These are phyloP conservation scores for Xylaria sp. DNA, from an alignment of 2,329 filamentous ascomycete genomes.

Conservation along the genomic window DNA sequence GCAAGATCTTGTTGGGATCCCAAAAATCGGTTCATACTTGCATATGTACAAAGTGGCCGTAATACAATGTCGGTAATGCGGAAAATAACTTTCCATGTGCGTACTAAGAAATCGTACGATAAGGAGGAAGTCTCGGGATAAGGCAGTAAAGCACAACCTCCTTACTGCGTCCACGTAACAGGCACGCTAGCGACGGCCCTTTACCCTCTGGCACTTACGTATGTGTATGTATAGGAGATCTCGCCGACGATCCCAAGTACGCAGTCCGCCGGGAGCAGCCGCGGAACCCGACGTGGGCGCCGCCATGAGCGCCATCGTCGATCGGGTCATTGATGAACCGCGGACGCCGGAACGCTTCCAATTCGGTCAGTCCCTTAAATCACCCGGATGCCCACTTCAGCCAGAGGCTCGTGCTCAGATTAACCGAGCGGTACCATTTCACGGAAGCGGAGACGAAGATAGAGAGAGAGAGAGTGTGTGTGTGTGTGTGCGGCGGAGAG, in stretches of 20 bases:
- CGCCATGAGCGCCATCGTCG: constrained; percentile 10
- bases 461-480: too few relatives aligned
- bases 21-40: constrained; percentile 37
- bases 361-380: constrained; percentile 14
- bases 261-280: constrained; percentile 30
- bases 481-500: too few relatives aligned
- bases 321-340: constrained; percentile 21
- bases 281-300: constrained; percentile 24
- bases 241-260: constrained; percentile 9
- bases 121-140: constrained; percentile 24
- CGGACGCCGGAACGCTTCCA: constrained; percentile 10
- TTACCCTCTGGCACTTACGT: constrained; percentile 3
- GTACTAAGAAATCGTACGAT: constrained; percentile 39
- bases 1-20: constrained; percentile 23
- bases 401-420: constrained; percentile 1
- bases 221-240: constrained; percentile 1
- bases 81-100: constrained; percentile 28
- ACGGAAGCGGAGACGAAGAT: too few relatives aligned
- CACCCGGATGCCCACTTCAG: background rate
- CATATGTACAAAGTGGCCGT: constrained; percentile 30
- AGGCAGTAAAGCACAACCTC: constrained; percentile 8
- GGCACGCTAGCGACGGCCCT: background rate
- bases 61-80: constrained; percentile 26
- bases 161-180: constrained; percentile 1
- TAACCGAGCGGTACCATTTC: constrained; percentile 9